phyloP scores from a whole-genome alignment of 164 flowering plant species.

The Stephania japonica region DNA sequence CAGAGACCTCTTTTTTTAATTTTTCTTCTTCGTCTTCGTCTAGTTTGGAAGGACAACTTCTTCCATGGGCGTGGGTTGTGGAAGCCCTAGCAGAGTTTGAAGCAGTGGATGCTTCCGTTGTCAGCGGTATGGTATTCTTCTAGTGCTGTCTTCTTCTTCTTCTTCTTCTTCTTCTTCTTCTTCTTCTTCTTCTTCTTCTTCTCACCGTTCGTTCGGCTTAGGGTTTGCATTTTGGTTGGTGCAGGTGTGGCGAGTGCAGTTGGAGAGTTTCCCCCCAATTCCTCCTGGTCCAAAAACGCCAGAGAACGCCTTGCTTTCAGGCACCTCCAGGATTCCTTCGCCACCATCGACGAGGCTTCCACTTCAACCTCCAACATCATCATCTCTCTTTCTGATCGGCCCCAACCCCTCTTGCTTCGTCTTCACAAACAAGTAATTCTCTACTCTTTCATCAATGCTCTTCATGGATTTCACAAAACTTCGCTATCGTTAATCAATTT shows the following conservation, averaged over 20 bases:
- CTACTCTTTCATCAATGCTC: neutral
- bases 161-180: neutral
- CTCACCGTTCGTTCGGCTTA: neutral
- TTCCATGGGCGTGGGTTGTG: slow-evolving; percentile 49
- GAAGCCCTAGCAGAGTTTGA: slow-evolving; percentile 40
- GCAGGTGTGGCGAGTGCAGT: neutral
- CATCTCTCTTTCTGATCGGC: slow-evolving; percentile 28
- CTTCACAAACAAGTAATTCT: slow-evolving; percentile 33
- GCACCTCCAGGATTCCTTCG: slow-evolving; percentile 38
- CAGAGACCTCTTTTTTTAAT: no score
- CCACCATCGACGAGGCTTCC: slow-evolving; percentile 3
- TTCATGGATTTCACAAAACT: neutral
- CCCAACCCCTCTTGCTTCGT: slow-evolving; percentile 38
- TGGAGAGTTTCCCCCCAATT: neutral
- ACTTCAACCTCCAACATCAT: slow-evolving; percentile 6
- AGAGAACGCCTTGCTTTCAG: slow-evolving; percentile 51
- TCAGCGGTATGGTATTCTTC: slow-evolving; percentile 38
- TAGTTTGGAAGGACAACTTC: slow-evolving; percentile 21
- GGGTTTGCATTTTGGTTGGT: neutral
- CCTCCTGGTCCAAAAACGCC: slow-evolving; percentile 10
- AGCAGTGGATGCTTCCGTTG: slow-evolving; percentile 23
- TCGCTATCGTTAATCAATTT: no score
- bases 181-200: neutral
- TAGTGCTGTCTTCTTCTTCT: neutral
- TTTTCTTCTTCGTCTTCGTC: no score